Base-by-base conservation (phyloP, 495 filamentous ascomycete species). In the Chaetomium cochliodes region DNA sequence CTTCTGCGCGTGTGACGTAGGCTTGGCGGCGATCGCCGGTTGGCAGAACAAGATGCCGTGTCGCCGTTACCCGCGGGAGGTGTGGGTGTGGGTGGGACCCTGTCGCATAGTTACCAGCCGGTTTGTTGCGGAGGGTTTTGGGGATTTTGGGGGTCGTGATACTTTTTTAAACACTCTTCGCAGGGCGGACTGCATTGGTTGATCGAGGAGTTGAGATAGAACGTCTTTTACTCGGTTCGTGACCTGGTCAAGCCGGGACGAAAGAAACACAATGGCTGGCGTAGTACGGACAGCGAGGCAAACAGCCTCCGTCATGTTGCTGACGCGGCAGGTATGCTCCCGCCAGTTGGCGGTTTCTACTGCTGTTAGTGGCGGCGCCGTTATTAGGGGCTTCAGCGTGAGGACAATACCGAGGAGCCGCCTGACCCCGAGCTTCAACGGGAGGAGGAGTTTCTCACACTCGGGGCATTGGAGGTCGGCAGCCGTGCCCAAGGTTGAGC, bases 401-500 rank as follows among this genome's bases (percentile, higher is more conserved):
- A 41, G 20, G 33, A 26, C 51, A 15, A 5, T 28, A 6, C 16
- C 50, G 16, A 26, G 42, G 23, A 8, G 16, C 42, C 23, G 33
- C 11, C 33, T 56, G n/a, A 23, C 52, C 60, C n/a, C 47, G 25
- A 23, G 58, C 60, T 15, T 58, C 60, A 26, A 60, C 2, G 30
- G 60, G 16, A 22, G 26, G 0, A 55, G 69, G 11, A 65, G 2
- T 13, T 70, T 75, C 26, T 72, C 73, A 6, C 55, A 64, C 16
- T 67, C 73, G 2, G 42, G 30, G 18, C 26, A 61, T 58, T 67
- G 67, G 65, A 58, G 67, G 23, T 69, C 68, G 0, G 63, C 57
- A 2, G 58, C 69, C 0, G 62, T 74, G 0, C 76, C 79, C 0
- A 66, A 65, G 41, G 73, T 71, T 47, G 54, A 72, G 3, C 68